A percentile compares a stretch with the other conserved stretches of the same genome.
Conservation (phyloP, 2,329 filamentous ascomycete species). For the Hypoxylon sp. region DNA sequence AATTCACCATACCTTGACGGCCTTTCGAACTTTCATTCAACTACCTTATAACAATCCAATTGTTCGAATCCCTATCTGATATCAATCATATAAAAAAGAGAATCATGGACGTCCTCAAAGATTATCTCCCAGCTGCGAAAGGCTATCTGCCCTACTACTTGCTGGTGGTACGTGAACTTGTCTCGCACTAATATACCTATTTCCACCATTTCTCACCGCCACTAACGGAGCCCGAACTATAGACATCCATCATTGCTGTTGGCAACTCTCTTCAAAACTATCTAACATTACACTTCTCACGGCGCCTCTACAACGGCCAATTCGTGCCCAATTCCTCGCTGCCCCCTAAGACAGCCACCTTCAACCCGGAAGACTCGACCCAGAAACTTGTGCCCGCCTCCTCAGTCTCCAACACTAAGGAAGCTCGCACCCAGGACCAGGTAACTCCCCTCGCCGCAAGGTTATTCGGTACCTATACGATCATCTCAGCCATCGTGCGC, state of each 20-base stretch:
- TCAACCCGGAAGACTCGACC: conserved; percentile 68
- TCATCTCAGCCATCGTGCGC: conserved; percentile 81
- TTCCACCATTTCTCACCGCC: not conserved
- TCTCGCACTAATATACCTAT: conserved; percentile 3
- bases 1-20: conserved; percentile 17
- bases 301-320: conserved; percentile 84
- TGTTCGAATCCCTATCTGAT: not conserved
- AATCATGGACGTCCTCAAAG: conserved; percentile 63
- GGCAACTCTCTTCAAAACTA: conserved; percentile 91
- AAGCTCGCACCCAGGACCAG: conserved; percentile 66
- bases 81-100: not conserved
- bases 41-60: not conserved
- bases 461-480: conserved; percentile 90
- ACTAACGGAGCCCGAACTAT: conserved; percentile 56
- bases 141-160: conserved; percentile 73
- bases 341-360: conserved; percentile 58
- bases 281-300: conserved; percentile 82
- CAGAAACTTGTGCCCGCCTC: conserved; percentile 66
- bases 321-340: conserved; percentile 68
- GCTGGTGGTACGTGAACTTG: conserved; percentile 63
- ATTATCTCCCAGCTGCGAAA: conserved; percentile 63
- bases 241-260: conserved; percentile 88
- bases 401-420: conserved; percentile 61
- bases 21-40: not conserved
- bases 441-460: conserved; percentile 83